phyloP scores from a whole-genome alignment of 164 flowering plant species.

The Liriodendron chinense region DNA sequence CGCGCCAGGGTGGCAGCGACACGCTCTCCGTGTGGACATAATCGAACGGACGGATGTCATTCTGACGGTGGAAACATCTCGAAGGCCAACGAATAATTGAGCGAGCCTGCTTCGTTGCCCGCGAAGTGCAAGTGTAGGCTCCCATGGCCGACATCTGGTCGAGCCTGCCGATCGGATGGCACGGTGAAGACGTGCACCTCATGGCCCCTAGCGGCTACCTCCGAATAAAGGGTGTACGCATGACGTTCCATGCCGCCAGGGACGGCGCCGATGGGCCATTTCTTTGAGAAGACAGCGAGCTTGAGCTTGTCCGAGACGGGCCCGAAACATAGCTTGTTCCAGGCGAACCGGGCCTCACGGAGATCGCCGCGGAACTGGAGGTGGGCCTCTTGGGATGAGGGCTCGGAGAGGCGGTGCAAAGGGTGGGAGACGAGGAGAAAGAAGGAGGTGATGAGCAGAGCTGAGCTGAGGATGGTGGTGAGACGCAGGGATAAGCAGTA shows the following conservation, averaged over 20 bases:
- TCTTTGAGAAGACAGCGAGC: conserved; percentile 55
- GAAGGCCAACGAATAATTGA: conserved; percentile 70
- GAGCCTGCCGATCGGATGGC: conserved; percentile 33
- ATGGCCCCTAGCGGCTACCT: conserved; percentile 50
- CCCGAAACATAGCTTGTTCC: conserved; percentile 56
- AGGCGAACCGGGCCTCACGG: conserved; percentile 38
- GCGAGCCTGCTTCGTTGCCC: conserved; percentile 56
- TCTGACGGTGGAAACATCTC: conserved; percentile 49
- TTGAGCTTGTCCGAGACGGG: conserved; percentile 31
- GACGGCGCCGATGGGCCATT: conserved; percentile 48
- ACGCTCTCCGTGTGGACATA: conserved; percentile 92
- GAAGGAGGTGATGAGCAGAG: conserved; percentile 22
- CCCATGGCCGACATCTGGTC: conserved; percentile 12
- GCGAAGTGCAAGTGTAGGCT: conserved; percentile 55
- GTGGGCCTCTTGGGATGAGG: conserved; percentile 4
- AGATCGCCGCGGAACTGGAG: conserved; percentile 37
- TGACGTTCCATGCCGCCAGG: conserved; percentile 77
- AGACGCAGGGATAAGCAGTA: conserved; percentile 13
- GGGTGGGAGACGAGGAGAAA: conserved; percentile 24
- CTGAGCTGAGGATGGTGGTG: conserved; percentile 16
- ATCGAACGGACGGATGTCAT: conserved; percentile 46
- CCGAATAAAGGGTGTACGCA: conserved; percentile 40
- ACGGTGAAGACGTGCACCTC: conserved; percentile 56
- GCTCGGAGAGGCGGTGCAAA: conserved; percentile 7
- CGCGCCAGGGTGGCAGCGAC: conserved; percentile 73